Evolutionary conservation across 129 eudicot species (phyloP), one percentile per base, ranked within the genome.

Genomic region (Flaveria trinervia): DNA sequence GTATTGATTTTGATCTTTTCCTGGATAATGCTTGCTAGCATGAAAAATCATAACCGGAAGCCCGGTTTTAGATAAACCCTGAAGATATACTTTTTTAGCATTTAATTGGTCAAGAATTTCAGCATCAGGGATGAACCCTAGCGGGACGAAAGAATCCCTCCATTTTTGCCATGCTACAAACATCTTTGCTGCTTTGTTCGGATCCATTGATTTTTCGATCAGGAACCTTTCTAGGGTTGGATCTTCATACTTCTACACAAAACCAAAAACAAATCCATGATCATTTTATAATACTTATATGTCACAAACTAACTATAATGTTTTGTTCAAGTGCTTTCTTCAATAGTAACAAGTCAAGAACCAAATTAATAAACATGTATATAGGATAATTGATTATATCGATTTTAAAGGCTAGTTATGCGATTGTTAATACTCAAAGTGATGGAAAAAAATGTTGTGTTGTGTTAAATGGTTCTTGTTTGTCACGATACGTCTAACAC

Each of bases 111-210:
- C 97, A 33, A 56, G 14, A 46, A 91, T 89, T 85, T 91, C 82
- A 20, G 90, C 81, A 62, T 89, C 92, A 43, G 92, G 79, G 43
- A 89, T 87, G 51, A 55, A 80, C 45, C 89, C 88, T 13, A 30
- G 71, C 0, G 97, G 97, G 3, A 87, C 97, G 64, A 87, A 86
- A 1, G 82, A 39, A 77, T 76, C 80, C 84, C 95, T 91, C 97
- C 97, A 91, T 65, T 89, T 89, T 46, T 77, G 72, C 97, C 95
- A 89, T 74, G 90, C 84, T 51, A 86, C 87, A 84, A 91, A 86
- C 97, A 91, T 87, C 81, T 89, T 89, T 48, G 97, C 95, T 71
- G 97, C 95, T 78, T 91, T 91, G 20, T 83, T 83, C 69, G 85
- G 81, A 81, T 89, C 89, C 92, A 86, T 86, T 56, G 97, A 91